Percentiles rank a stretch among this genome's conserved stretches.
phyloP scores from a whole-genome alignment of 2,329 filamentous ascomycete genomes.

The Phaeosphaeriaceae sp. region DNA sequence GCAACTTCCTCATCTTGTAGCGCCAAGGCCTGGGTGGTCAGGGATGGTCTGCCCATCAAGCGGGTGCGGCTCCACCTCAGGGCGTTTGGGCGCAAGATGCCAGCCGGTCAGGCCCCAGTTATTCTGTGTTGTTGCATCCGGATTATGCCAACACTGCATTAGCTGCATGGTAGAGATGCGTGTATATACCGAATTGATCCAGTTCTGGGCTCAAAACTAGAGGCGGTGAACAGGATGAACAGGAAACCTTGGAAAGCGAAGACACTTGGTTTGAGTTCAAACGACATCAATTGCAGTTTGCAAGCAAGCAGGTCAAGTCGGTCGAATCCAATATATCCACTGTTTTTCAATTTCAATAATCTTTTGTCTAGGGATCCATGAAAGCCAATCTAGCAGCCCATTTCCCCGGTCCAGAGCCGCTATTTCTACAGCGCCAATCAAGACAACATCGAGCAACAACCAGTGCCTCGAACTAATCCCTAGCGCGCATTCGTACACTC shows the following conservation, averaged over 20 bases:
- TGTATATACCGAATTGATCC: neutral
- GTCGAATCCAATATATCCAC: constrained; percentile 22
- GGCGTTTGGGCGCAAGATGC: constrained; percentile 18
- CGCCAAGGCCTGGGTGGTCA: constrained; percentile 18
- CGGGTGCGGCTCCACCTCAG: constrained; percentile 7
- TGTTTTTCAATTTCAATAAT: constrained; percentile 39
- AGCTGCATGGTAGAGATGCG: constrained; percentile 12
- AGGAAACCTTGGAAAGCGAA: too few relatives aligned
- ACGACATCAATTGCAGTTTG: too few relatives aligned
- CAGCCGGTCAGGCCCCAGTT: constrained; percentile 31
- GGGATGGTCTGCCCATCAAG: constrained; percentile 6
- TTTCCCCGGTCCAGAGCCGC: constrained; percentile 8
- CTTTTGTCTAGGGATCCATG: constrained; percentile 31
- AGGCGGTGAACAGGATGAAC: constrained; percentile 19
- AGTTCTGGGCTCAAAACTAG: constrained; percentile 12
- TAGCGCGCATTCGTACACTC: constrained; percentile 24
- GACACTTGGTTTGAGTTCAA: too few relatives aligned
- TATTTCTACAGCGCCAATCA: constrained; percentile 17
- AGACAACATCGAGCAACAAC: constrained; percentile 34
- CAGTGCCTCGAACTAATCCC: constrained; percentile 33
- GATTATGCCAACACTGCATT: constrained; percentile 13
- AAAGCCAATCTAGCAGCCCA: constrained; percentile 4
- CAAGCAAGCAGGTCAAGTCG: too few relatives aligned
- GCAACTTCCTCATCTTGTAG: constrained; percentile 22
- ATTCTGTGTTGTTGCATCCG: constrained; percentile 24